Evolutionary conservation across 768 basidiomycete species (phyloP), one percentile per base, ranked within the genome.

Genomic region (Boletus eberwhitei): DNA sequence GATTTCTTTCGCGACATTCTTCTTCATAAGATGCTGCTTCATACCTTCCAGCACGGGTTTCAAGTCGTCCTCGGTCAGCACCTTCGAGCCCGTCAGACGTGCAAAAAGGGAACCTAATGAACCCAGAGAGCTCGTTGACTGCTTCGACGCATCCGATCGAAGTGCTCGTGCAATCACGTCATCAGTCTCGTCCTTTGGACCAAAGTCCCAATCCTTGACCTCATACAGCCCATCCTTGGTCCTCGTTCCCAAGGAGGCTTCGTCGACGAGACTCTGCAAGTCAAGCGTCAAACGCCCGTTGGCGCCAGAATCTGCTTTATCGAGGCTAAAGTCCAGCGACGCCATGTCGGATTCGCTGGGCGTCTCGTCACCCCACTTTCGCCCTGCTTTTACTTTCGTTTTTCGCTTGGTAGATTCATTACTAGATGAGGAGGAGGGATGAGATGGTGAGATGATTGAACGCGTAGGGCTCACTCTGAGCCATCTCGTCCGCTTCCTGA

Each of bases 11-110:
- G 97, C 97, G 5, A 99, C 97, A 64, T 99, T 99, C 78, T 98
- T 98, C 74, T 88, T 85, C 94, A 98, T 98, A 42, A 99, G 77
- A 71, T 98, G 96, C 57, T 95, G 92, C 70, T 96, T 94, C 94
- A 98, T 98, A 17, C 85, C 90, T 48, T 88, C 88, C 42, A 98
- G 69, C 1, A 96, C 90, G 8, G 96, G 96, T 60, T 83, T 82
- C 50, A 98, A 71, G 69, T 98, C 96, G 37, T 83, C 78, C 52
- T 90, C 81, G 1, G 88, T 88, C 52, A 99, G 74, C 2, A 85
- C 77, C 71, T 93, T 95, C 24, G 85, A 85, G 0, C 93, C 91
- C 4, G 93, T 95, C 61, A 97, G 73, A 41, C 91, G 80, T 7
- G 91, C 84, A 69, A 97, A 92, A 48, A 96, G 76, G 42, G 84